Evolutionary conservation across 2,329 filamentous ascomycete genomes (phyloP), one percentile per base, ranked within the genome.

Genomic region (Chrysoporthe deuterocubensis): DNA sequence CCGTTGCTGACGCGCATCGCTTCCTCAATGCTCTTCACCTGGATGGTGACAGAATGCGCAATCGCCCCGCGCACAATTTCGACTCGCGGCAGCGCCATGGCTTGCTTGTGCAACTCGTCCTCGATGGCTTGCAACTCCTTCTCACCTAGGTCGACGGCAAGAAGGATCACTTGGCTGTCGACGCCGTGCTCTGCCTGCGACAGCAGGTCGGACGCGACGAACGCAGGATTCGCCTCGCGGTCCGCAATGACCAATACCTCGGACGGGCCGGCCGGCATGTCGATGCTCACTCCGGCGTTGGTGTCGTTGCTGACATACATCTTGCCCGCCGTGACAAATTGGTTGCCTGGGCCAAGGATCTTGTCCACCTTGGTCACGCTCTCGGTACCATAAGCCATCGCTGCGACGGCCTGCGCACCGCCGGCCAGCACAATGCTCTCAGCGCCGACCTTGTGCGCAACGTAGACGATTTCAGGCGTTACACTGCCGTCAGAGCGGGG

Each of bases 261-360:
- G 46, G 94, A 97, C 0, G 96, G 96, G 0, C 96, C 96, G 46
- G 96, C 96, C 13, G 96, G 96, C 96, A 99, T 99, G 77, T 99
- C 96, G 75, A 99, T 99, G 79, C 93, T 91, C 52, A 97, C 94
- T 32, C 93, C 92, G 14, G 96, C 96, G 69, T 94, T 96, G 57
- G 96, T 98, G 78, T 99, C 96, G 79, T 99, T 99, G 80, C 91
- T 93, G 56, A 99, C 96, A 74, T 94, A 87, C 96, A 99, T 99
- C 87, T 99, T 99, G 64, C 93, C 96, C 0, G 96, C 96, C 0
- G 96, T 99, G 52, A 99, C 96, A 76, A 98, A 99, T 79, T 98
- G 96, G 81, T 99, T 99, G 46, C 96, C 96, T 2, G 96, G 96
- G 0, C 96, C 96, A 14, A 98, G 88, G 73, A 99, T 97, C 87